Base-by-base conservation (phyloP, 257 asterid species). In the Solanum rostratum region DNA sequence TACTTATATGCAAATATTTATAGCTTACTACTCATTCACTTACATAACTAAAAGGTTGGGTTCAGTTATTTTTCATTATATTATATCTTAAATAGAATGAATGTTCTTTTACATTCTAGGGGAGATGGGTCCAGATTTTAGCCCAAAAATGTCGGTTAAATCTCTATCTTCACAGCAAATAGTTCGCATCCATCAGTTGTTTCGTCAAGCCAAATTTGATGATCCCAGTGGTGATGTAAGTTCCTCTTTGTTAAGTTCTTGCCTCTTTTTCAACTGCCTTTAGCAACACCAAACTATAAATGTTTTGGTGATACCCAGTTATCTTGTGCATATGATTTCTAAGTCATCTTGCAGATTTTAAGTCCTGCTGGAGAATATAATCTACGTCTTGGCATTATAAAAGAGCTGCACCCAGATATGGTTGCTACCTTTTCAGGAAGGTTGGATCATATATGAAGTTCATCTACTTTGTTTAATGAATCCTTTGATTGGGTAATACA, bases 341-440 rank as follows among this genome's bases (percentile, higher is more conserved):
- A 84, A 85, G 83, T 84, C 43, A n/a, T 79, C 24, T 87, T 88
- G 84, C 91, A 95, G 98, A 92, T 97, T 87, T 94, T 95, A 85
- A 95, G 98, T 91, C 97, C 97, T 84, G 97, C 98, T 46, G 98
- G 98, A 82, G 98, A 95, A 88, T 95, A 95, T 86, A 95, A 95
- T 85, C 86, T 95, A 83, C 96, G 97, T 52, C 89, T 95, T 84
- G 98, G 98, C 85, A 93, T 95, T 89, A 90, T 93, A 86, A 95
- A 95, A 90, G 98, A 95, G 88, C 87, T 95, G 87, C 97, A 93
- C 87, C 98, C 98, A 50, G 98, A 95, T 86, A 92, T 95, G 98
- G 97, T 95, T 83, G 98, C 98, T 54, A 95, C 98, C 84, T 92
- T 92, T 91, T 93, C 98, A 80, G 98, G 97, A 92, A 95, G 98